A percentile compares a stretch with the other conserved stretches of the same genome.
These are phyloP conservation scores for Leccinum variicolor DNA, from an alignment of 768 basidiomycete species.

Conservation along the genomic window DNA sequence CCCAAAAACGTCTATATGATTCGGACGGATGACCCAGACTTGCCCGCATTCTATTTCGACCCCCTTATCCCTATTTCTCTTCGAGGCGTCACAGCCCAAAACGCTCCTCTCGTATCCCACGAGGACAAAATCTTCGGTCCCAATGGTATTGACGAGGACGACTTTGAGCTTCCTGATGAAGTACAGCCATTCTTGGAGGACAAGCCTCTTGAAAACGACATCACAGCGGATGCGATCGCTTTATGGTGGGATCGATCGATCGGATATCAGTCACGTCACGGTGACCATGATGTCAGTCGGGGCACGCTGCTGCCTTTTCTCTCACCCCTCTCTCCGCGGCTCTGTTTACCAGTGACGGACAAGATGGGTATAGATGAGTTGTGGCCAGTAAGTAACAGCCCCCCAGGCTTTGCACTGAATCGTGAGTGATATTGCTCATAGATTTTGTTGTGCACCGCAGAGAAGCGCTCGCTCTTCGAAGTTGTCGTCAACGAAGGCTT, in stretches of 20 bases:
- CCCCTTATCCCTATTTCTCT: slow-evolving; percentile 96
- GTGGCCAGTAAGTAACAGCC: too few relatives aligned
- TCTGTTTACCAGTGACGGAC: too few relatives aligned
- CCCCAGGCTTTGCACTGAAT: too few relatives aligned
- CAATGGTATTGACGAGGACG: slow-evolving; percentile 80
- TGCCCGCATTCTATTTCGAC: slow-evolving; percentile 99
- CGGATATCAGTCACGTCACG: too few relatives aligned
- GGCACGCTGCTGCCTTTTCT: slow-evolving; percentile 46
- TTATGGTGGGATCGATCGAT: slow-evolving; percentile 74
- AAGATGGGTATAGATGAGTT: too few relatives aligned
- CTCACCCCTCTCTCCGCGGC: too few relatives aligned
- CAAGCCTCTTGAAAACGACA: slow-evolving; percentile 78
- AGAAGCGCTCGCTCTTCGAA: too few relatives aligned
- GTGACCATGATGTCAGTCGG: too few relatives aligned
- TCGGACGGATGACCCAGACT: slow-evolving; percentile 98
- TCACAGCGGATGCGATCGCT: slow-evolving; percentile 95
- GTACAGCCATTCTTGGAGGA: slow-evolving; percentile 78
- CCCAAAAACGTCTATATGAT: slow-evolving; percentile 99
- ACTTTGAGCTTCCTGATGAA: slow-evolving; percentile 79
- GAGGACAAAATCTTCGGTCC: slow-evolving; percentile 93
- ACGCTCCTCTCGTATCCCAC: slow-evolving; percentile 76
- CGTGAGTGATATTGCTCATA: too few relatives aligned
- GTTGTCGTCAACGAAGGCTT: too few relatives aligned
- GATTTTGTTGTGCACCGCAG: too few relatives aligned
- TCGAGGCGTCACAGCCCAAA: slow-evolving; percentile 82